Conservation (phyloP, 176 grass and related monocot species). For the Melocanna baccifera region DNA sequence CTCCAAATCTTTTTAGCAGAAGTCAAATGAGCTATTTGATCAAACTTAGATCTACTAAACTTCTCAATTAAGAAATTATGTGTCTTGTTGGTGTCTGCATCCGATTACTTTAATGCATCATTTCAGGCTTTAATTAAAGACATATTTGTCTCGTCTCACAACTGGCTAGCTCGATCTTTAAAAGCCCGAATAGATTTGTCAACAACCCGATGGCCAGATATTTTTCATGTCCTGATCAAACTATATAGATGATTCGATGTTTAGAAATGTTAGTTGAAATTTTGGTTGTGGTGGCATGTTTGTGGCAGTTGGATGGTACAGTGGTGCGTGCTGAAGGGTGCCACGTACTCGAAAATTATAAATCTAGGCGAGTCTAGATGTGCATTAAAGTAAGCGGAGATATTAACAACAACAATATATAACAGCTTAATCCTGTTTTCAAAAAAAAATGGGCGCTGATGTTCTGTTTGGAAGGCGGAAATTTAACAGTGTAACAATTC, state of each 20-base stretch:
- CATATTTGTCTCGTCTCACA: not conserved
- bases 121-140: not conserved
- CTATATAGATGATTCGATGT: not conserved
- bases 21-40: too few relatives aligned
- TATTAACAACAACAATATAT: not conserved
- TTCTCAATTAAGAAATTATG: too few relatives aligned
- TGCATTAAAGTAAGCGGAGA: too few relatives aligned
- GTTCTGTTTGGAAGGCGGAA: too few relatives aligned
- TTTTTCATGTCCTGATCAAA: not conserved
- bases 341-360: too few relatives aligned
- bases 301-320: not conserved
- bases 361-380: too few relatives aligned
- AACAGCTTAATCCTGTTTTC: not conserved
- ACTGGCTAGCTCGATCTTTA: not conserved
- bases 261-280: too few relatives aligned
- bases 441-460: too few relatives aligned
- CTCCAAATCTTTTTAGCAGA: too few relatives aligned
- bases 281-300: not conserved
- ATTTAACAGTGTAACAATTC: too few relatives aligned
- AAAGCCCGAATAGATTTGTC: not conserved
- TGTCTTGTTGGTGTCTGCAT: fast-evolving
- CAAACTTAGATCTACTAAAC: too few relatives aligned
- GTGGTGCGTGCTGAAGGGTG: too few relatives aligned
- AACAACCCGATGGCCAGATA: slow-evolving; percentile 14
- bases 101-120: not conserved